These are phyloP conservation scores for Darksidea phi DNA, from an alignment of 495 filamentous ascomycete species.

Conservation along the genomic window DNA sequence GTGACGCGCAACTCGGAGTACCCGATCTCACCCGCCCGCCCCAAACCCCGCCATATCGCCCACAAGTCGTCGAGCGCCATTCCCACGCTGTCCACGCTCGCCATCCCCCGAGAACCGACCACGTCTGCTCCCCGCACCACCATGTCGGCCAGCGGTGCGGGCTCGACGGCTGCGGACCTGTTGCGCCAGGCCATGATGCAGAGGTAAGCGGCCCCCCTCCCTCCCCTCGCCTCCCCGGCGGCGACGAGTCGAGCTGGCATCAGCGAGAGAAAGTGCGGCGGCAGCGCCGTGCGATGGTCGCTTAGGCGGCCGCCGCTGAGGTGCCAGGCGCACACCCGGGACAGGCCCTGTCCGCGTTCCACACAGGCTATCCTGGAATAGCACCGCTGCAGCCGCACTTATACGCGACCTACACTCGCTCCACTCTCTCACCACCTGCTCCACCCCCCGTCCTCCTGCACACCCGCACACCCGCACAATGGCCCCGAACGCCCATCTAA, in stretches of 20 bases:
- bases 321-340: conserved; percentile 3
- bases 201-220: conserved; percentile 45
- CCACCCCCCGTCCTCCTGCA: conserved; percentile 1
- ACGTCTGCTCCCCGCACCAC: conserved; percentile 24
- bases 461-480: conserved; percentile 23
- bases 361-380: conserved; percentile 30
- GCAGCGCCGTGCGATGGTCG: conserved; percentile 6
- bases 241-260: conserved; percentile 1
- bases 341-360: conserved; percentile 25
- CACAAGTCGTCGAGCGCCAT: conserved; percentile 27
- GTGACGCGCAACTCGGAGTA: conserved; percentile 21
- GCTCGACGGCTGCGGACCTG: conserved; percentile 55
- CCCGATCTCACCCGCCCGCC: background rate
- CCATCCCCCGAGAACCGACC: conserved; percentile 19
- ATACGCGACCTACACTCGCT: background rate
- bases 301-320: conserved; percentile 10
- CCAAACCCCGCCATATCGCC: conserved; percentile 11
- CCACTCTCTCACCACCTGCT: conserved; percentile 2
- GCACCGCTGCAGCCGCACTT: conserved; percentile 1
- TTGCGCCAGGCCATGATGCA: conserved; percentile 53
- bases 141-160: conserved; percentile 34
- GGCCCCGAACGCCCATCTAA: conserved; percentile 35
- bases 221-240: too few relatives aligned
- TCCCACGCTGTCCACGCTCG: conserved; percentile 29
- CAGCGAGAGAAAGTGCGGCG: conserved; percentile 4